Conservation (phyloP, 2,329 filamentous ascomycete genomes). For the Aureobasidium sp. region DNA sequence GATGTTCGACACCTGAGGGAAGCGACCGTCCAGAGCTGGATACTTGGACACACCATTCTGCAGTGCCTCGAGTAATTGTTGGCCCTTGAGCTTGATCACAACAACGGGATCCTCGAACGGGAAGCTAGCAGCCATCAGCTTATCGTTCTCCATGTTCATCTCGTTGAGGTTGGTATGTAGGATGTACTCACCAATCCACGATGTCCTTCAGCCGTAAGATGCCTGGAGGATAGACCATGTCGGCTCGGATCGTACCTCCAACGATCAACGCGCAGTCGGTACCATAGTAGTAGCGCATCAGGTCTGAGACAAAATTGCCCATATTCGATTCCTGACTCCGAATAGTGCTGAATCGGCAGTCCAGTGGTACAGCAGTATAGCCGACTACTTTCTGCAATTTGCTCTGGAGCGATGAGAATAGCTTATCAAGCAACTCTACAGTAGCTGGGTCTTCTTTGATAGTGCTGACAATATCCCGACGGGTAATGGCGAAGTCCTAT, state of each 20-base stretch:
- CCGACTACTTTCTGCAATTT: conserved; percentile 77
- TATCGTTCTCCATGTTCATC: background rate
- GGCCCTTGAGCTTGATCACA: conserved; percentile 61
- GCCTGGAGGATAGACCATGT: conserved; percentile 80
- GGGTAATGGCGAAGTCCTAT: conserved; percentile 73
- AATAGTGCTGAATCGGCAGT: conserved; percentile 79
- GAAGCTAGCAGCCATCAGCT: conserved; percentile 42
- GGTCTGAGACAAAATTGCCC: conserved; percentile 83
- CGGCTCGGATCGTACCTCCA: conserved; percentile 74
- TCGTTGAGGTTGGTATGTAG: too few relatives aligned
- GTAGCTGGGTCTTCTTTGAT: conserved; percentile 57
- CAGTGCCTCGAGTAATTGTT: conserved; percentile 66
- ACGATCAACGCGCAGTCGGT: conserved; percentile 81
- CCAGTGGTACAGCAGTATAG: conserved; percentile 72
- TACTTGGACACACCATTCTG: conserved; percentile 77
- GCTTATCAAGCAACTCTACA: conserved; percentile 52
- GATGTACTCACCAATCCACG: conserved; percentile 51
- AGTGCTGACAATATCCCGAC: conserved; percentile 62
- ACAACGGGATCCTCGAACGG: conserved; percentile 89
- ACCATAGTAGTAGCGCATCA: conserved; percentile 76
- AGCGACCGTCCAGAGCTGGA: conserved; percentile 73
- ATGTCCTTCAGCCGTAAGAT: conserved; percentile 70
- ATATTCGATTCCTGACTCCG: conserved; percentile 70
- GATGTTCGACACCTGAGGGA: conserved; percentile 82
- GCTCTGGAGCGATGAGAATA: conserved; percentile 64